Base-by-base conservation (phyloP, 371 early-diverging fungal genomes). In the Zychaea mexicana region DNA sequence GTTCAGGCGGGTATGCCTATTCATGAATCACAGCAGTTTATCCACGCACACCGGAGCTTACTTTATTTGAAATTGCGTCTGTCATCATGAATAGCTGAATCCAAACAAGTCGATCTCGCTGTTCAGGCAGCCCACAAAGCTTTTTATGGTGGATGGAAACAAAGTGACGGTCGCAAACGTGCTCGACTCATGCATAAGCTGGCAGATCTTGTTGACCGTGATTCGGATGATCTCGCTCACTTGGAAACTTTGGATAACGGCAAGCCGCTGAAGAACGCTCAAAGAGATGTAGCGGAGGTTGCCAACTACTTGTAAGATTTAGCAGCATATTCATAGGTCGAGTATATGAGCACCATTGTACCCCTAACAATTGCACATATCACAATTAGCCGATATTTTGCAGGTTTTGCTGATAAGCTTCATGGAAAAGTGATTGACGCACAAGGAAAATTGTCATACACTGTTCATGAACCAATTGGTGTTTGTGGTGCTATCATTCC, bases 401-500 rank as follows among this genome's bases (percentile, higher is more conserved):
- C 93, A 8, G 93, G 92, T 17, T 89, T 84, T 62, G 84, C 91
- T 15, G 95, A 94, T 72, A 92, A 92, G 72, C 65, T 90, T 7
- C 79, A 88, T 54, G 81, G 81, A 57, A 79, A 86, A 63, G 73
- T 78, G 8, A 73, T 71, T 57, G 74, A 81, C 8, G 76, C 79
- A 2, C 65, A 72, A 24, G 81, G 78, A 32, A 70, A 67, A 22
- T 70, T 81, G 5, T 82, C 83, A 21, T 94, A 88, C 64, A 92
- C 93, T 0, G 73, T 85, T 39, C 85, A 86, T 45, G 92, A 93
- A 69, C 94, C 95, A 0, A 73, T 90, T 54, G 95, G 95, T 70
- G 91, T 94, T 9, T 82, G 86, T 69, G 95, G 87, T 9, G 82
- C 88, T 28, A 92, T 95, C 56, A 88, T 90, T 42, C 86, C 90